These are phyloP conservation scores for Cryptococcus deneoformans DNA, from an alignment of 1,284 basidiomycete species.

Conservation along the genomic window DNA sequence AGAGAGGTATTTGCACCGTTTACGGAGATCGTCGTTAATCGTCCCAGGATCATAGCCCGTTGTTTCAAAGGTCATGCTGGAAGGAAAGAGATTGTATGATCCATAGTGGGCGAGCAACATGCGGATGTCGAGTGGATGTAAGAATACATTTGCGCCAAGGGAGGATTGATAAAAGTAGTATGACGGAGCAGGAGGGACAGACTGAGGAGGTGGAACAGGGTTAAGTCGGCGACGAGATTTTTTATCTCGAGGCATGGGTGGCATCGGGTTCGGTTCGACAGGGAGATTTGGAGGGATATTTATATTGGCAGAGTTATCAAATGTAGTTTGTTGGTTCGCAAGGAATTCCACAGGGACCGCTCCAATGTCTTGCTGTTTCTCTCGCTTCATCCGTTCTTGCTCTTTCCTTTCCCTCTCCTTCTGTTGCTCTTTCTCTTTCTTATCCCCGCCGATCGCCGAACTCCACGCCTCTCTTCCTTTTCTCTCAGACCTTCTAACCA, in stretches of 20 bases:
- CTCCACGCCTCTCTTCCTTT: constrained; percentile 40
- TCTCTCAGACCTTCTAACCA: constrained; percentile 41
- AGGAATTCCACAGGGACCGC: constrained; percentile 21
- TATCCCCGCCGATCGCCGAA: constrained; percentile 39
- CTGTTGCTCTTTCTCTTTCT: constrained; percentile 49
- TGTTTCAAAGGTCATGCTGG: constrained; percentile 71
- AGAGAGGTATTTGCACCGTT: constrained; percentile 91
- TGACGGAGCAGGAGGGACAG: constrained; percentile 34
- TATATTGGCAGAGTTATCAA: constrained; percentile 12
- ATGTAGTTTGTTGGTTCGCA: neutral
- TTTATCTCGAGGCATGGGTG: constrained; percentile 25
- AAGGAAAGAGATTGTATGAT: constrained; percentile 80
- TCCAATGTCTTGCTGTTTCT: constrained; percentile 4
- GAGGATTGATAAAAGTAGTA: constrained; percentile 94
- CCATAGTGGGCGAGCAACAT: constrained; percentile 83
- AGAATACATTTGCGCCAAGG: constrained; percentile 84
- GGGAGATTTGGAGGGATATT: constrained; percentile 37
- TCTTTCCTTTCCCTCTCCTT: constrained; percentile 44
- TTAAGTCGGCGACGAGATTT: constrained; percentile 21
- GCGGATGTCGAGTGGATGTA: constrained; percentile 94
- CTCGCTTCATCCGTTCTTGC: constrained; percentile 29
- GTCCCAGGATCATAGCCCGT: constrained; percentile 64
- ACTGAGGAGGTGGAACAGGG: constrained; percentile 22
- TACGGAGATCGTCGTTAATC: constrained; percentile 84
- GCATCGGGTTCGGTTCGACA: constrained; percentile 43